phyloP scores from a whole-genome alignment of 2,329 filamentous ascomycete species.

The Penicillium sp. region DNA sequence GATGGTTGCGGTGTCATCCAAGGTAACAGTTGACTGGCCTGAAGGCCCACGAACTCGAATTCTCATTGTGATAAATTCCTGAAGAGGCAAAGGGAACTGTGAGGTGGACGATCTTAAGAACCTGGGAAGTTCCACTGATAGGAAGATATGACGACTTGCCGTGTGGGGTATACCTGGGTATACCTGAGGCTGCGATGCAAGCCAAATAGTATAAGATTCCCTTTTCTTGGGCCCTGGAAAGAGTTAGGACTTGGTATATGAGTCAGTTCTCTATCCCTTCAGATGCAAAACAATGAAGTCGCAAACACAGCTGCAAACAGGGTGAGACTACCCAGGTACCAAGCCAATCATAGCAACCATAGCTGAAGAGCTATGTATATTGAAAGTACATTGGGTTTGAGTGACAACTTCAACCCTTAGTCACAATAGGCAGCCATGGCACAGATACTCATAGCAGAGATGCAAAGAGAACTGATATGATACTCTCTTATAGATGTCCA shows the following conservation, averaged over 20 bases:
- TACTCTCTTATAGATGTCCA: not conserved
- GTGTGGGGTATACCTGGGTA: constrained; percentile 11
- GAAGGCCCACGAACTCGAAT: constrained; percentile 73
- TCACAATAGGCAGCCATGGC: not conserved
- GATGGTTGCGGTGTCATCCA: constrained; percentile 63
- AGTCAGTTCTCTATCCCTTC: not conserved
- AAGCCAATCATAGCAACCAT: not conserved
- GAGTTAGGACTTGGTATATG: not conserved
- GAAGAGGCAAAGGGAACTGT: not conserved
- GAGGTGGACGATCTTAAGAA: not conserved
- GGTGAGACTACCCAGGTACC: not conserved
- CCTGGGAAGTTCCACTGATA: constrained; percentile 6
- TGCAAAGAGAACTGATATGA: not conserved
- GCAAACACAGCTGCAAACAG: not conserved
- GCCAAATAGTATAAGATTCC: not conserved
- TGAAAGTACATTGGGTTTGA: not conserved
- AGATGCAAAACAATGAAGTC: not conserved
- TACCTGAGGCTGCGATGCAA: not conserved
- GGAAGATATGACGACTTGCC: constrained; percentile 11
- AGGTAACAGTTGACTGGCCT: constrained; percentile 68
- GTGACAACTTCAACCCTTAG: not conserved
- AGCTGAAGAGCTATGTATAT: not conserved
- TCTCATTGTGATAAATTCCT: constrained; percentile 54
- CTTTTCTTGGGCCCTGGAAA: not conserved
- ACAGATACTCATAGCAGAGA: not conserved